phyloP scores from a whole-genome alignment of 495 filamentous ascomycete genomes.

The Podospora australis region DNA sequence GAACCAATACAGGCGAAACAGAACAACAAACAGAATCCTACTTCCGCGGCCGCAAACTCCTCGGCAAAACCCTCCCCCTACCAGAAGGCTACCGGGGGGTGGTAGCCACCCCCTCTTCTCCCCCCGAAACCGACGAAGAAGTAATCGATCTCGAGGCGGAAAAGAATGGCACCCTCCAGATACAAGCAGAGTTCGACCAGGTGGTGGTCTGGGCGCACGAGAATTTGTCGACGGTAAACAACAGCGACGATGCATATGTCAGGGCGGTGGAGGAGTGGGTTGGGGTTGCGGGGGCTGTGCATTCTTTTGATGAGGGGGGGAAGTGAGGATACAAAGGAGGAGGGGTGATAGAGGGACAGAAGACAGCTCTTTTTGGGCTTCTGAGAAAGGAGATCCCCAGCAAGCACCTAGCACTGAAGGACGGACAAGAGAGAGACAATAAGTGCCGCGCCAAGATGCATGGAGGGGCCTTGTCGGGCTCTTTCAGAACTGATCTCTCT shows the following conservation, averaged over 20 bases:
- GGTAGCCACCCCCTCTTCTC: slow-evolving; percentile 22
- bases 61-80: slow-evolving; percentile 58
- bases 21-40: slow-evolving; percentile 41
- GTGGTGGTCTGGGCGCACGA: slow-evolving; percentile 83
- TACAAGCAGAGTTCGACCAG: slow-evolving; percentile 68
- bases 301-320: slow-evolving; percentile 10
- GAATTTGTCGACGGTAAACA: slow-evolving; percentile 38
- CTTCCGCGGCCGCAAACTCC: slow-evolving; percentile 78
- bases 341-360: too few species aligned
- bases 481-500: too few species aligned
- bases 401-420: too few species aligned
- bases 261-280: slow-evolving; percentile 79
- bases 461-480: too few species aligned
- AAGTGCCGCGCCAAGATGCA: too few species aligned
- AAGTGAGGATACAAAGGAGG: too few species aligned
- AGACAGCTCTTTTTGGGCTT: too few species aligned
- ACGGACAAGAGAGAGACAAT: too few species aligned
- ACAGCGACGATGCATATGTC: slow-evolving; percentile 48
- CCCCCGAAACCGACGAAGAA: slow-evolving; percentile 19
- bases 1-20: neutral
- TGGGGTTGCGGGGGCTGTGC: slow-evolving; percentile 56
- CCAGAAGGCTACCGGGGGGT: slow-evolving; percentile 71
- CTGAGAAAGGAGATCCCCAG: too few species aligned
- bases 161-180: slow-evolving; percentile 51
- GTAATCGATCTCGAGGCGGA: slow-evolving; percentile 45